Evolutionary conservation across 2,329 filamentous ascomycete genomes (phyloP), one percentile per base, ranked within the genome.

Genomic region (Sphaerostilbella broomeana): DNA sequence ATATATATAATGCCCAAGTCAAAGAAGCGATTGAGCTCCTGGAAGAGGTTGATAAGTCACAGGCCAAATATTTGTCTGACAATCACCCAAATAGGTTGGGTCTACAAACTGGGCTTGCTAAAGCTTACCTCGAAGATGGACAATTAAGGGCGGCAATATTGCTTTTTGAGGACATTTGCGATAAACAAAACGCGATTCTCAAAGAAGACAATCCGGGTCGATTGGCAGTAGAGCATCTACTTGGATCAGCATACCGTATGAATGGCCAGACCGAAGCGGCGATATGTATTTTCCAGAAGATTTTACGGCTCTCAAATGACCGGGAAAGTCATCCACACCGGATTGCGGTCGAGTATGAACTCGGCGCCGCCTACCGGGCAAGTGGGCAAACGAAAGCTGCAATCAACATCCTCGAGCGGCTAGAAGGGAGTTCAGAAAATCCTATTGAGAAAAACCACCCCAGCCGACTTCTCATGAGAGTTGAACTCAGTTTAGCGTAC

Each of bases 1-100:
- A 45, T 9, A 2, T 27, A 2, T n/a, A 22, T 5, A 42, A 45
- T 16, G 35, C 34, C n/a, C 43, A 39, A 34, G 31, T 28, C 3
- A 29, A 38, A 18, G 43, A 45, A 12, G 43, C 39, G 10, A 16
- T 45, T 8, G 16, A 19, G 22, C n/a, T 45, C 29, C 32, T 45
- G n/a, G 22, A 45, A 12, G 27, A 42, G 34, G 19, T 39, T 4
- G 34, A 38, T 17, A 17, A 30, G 22, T 13, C 35, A 5, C 39
- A 36, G 8, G 27, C 13, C 2, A 17, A 13, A 4, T 20, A 37
- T 15, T 24, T 40, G 18, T 20, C 17, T 9, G 25, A 40, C 15
- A 17, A 29, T 9, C 42, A 44, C 18, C 42, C 36, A 4, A 16
- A 25, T 26, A 30, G 42, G n/a, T 26, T 40, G 5, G 37, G 28